Conservation (phyloP, 352 stramenopile genomes). For the Phytophthora tentaculata region DNA sequence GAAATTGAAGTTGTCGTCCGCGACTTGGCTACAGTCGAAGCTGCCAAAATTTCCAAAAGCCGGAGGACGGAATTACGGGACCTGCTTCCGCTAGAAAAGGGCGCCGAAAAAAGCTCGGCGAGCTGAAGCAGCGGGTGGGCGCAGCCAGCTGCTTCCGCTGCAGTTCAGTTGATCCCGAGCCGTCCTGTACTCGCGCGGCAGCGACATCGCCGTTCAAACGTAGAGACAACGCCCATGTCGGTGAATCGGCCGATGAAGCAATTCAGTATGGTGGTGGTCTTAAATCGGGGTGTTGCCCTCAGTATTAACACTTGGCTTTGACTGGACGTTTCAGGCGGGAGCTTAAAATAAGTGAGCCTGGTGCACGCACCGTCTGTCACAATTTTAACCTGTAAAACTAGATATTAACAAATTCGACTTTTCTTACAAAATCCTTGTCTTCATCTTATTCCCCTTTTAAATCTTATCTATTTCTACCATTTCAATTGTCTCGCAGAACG, state of each 20-base stretch:
- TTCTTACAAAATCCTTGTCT: neutral
- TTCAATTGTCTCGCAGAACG: neutral
- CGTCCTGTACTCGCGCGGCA: neutral
- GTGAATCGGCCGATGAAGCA: neutral
- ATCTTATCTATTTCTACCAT: neutral
- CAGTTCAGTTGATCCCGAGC: conserved; percentile 1
- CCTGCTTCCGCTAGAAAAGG: conserved; percentile 29
- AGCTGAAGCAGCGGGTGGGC: neutral
- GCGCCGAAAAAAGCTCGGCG: conserved; percentile 17
- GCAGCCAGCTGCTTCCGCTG: conserved; percentile 5
- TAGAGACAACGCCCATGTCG: conserved; percentile 2
- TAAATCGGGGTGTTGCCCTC: conserved; percentile 10
- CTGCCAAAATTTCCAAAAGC: conserved; percentile 35
- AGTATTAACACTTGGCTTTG: conserved; percentile 26
- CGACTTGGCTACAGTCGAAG: conserved; percentile 22
- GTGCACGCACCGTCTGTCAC: conserved; percentile 1
- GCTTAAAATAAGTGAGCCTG: conserved; percentile 12
- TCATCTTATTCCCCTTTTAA: neutral
- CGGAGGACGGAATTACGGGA: conserved; percentile 26
- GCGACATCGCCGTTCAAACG: conserved; percentile 6
- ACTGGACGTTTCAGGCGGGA: conserved; percentile 19
- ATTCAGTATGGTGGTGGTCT: neutral
- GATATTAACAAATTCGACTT: neutral
- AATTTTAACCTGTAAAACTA: neutral
- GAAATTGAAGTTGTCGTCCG: conserved; percentile 32